phyloP scores from a whole-genome alignment of 495 filamentous ascomycete species.

The Amorphotheca resinae region DNA sequence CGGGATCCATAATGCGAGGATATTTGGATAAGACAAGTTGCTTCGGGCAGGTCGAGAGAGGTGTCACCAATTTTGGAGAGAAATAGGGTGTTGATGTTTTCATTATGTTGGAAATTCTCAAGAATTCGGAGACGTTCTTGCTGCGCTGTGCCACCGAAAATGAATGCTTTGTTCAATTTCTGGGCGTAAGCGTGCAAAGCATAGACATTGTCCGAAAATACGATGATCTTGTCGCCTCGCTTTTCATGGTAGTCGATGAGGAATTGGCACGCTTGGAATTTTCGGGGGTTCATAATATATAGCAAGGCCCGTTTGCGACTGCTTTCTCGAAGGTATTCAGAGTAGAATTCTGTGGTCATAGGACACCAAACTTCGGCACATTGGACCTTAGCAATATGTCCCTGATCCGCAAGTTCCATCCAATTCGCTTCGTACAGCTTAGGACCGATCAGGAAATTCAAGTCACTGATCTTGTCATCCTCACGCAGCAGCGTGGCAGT shows the following conservation, averaged over 20 bases:
- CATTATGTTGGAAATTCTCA: slow-evolving; percentile 94
- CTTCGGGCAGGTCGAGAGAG: slow-evolving; percentile 90
- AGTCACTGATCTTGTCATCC: slow-evolving; percentile 94
- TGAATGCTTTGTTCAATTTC: slow-evolving; percentile 78
- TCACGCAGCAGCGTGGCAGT: slow-evolving; percentile 92
- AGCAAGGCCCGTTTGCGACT: slow-evolving; percentile 59
- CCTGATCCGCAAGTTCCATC: slow-evolving; percentile 96
- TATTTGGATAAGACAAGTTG: slow-evolving; percentile 95
- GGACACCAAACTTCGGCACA: slow-evolving; percentile 99
- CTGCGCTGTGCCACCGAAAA: slow-evolving; percentile 83
- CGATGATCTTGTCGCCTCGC: slow-evolving; percentile 95
- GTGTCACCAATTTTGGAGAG: slow-evolving; percentile 97
- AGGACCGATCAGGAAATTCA: slow-evolving; percentile 95
- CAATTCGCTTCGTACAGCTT: slow-evolving; percentile 98
- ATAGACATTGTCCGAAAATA: slow-evolving; percentile 98
- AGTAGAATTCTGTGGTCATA: slow-evolving; percentile 97
- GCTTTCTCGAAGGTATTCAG: slow-evolving; percentile 72
- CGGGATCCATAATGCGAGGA: slow-evolving; percentile 97
- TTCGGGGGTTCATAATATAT: slow-evolving; percentile 95
- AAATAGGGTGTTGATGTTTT: slow-evolving; percentile 88
- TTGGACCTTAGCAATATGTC: slow-evolving; percentile 94
- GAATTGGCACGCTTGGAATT: slow-evolving; percentile 94
- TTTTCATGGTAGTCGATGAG: slow-evolving; percentile 96
- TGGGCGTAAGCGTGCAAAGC: slow-evolving; percentile 76
- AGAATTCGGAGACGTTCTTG: slow-evolving; percentile 79